Evolutionary conservation across 2,329 filamentous ascomycete species (phyloP).

Genomic region (Fusarium verticillioides): DNA sequence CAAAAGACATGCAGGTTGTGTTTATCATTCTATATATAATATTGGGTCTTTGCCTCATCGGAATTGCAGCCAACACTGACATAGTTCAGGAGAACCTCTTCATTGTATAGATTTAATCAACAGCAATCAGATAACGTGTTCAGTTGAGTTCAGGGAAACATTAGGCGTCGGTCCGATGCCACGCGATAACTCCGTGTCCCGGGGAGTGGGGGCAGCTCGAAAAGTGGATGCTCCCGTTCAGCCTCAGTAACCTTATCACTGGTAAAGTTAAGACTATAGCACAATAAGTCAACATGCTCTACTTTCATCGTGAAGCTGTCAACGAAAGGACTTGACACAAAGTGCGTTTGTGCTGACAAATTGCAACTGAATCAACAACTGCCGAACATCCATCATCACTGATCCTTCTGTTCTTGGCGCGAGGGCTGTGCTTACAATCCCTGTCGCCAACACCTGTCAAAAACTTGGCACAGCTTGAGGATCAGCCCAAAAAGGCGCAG

Average conservation of each 20-base stretch:
- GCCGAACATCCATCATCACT: not conserved
- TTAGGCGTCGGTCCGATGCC: not conserved
- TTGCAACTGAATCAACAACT: not conserved
- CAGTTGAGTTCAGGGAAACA: not conserved
- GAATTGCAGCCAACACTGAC: too few species aligned
- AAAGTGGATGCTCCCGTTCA: not conserved
- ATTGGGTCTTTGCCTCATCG: not conserved
- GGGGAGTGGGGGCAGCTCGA: not conserved
- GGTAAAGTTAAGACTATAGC: not conserved
- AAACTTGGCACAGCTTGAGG: not conserved
- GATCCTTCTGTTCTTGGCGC: not conserved
- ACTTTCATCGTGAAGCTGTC: not conserved
- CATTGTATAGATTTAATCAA: not conserved
- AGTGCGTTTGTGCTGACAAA: not conserved
- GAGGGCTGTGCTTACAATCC: conserved; percentile 1
- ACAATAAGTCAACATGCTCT: not conserved
- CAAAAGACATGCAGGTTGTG: not conserved
- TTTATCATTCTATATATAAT: not conserved
- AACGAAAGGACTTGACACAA: not conserved
- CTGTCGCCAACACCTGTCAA: not conserved
- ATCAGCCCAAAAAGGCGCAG: not conserved
- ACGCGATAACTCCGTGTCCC: not conserved
- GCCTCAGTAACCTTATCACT: not conserved
- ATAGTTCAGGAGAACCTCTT: not conserved
- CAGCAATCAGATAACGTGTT: not conserved